Evolutionary conservation across 495 filamentous ascomycete genomes (phyloP).

Genomic region (Hypomontagnella monticulosa): DNA sequence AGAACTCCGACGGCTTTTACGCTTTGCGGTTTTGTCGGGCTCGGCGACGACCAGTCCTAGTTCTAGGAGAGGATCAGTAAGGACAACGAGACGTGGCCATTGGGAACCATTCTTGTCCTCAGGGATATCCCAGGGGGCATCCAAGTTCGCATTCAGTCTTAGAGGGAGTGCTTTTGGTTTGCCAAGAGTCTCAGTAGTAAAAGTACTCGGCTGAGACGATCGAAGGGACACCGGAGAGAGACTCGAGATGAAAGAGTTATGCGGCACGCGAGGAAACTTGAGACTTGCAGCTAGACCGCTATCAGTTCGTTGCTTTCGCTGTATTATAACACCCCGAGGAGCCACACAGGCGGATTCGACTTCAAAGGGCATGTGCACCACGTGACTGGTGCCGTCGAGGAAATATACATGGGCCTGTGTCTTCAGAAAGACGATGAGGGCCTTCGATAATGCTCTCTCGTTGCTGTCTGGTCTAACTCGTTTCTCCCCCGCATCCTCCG

Average conservation of each 20-base stretch:
- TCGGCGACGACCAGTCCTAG: constrained; percentile 81
- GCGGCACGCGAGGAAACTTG: constrained; percentile 68
- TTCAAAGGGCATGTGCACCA: constrained; percentile 93
- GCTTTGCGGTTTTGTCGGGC: constrained; percentile 42
- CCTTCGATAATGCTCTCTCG: constrained; percentile 61
- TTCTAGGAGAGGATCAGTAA: constrained; percentile 88
- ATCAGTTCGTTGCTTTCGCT: constrained; percentile 68
- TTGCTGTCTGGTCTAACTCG: constrained; percentile 18
- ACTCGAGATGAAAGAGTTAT: constrained; percentile 81
- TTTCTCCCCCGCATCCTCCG: constrained; percentile 24
- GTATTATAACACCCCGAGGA: constrained; percentile 82
- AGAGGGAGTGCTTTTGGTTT: constrained; percentile 59
- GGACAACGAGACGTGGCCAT: constrained; percentile 81
- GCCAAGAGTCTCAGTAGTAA: constrained; percentile 62
- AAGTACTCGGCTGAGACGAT: constrained; percentile 59
- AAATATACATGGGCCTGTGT: constrained; percentile 94
- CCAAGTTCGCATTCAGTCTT: constrained; percentile 54
- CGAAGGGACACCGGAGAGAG: constrained; percentile 59
- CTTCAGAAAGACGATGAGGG: constrained; percentile 90
- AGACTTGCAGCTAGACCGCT: constrained; percentile 53
- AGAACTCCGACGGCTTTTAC: constrained; percentile 31
- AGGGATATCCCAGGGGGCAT: constrained; percentile 60
- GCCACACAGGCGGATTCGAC: constrained; percentile 87
- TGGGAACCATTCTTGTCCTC: constrained; percentile 62
- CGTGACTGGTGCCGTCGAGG: constrained; percentile 85